phyloP scores from a whole-genome alignment of 257 asterid genomes.

The Solanum appendiculatum region DNA sequence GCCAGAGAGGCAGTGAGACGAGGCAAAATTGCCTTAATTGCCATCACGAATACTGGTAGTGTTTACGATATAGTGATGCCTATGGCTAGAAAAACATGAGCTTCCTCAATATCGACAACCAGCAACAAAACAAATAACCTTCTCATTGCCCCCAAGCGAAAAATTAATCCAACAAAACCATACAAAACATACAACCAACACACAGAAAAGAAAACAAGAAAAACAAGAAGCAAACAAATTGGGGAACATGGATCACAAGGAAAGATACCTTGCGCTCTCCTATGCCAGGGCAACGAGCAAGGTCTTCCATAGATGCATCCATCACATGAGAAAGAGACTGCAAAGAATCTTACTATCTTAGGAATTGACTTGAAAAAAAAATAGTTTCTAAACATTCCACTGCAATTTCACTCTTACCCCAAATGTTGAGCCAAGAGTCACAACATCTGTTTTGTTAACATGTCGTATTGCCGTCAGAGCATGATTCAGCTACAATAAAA shows the following conservation, averaged over 20 bases:
- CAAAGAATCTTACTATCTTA: not conserved
- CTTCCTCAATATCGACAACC: not conserved
- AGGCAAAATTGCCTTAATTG: not conserved
- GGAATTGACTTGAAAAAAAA: not conserved
- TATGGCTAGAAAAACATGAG: not conserved
- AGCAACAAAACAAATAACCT: not conserved
- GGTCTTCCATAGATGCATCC: constrained; percentile 99
- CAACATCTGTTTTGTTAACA: constrained; percentile 98
- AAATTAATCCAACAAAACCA: not conserved
- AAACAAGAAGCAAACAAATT: not conserved
- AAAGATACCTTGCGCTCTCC: constrained; percentile 87
- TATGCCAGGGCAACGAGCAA: constrained; percentile 97
- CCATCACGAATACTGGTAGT: not conserved
- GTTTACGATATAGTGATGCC: not conserved
- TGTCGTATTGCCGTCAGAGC: constrained; percentile 86
- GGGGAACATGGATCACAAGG: not conserved
- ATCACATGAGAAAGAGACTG: constrained; percentile 83
- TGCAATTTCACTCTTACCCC: constrained; percentile 49
- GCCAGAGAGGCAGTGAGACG: not conserved
- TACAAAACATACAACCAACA: not conserved
- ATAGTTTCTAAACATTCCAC: not conserved
- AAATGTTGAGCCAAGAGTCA: constrained; percentile 94
- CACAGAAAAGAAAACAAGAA: not conserved
- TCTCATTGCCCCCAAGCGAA: not conserved
- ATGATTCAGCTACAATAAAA: constrained; percentile 51